phyloP scores from a whole-genome alignment of 208 protist species.

The Porcisia deanei region DNA sequence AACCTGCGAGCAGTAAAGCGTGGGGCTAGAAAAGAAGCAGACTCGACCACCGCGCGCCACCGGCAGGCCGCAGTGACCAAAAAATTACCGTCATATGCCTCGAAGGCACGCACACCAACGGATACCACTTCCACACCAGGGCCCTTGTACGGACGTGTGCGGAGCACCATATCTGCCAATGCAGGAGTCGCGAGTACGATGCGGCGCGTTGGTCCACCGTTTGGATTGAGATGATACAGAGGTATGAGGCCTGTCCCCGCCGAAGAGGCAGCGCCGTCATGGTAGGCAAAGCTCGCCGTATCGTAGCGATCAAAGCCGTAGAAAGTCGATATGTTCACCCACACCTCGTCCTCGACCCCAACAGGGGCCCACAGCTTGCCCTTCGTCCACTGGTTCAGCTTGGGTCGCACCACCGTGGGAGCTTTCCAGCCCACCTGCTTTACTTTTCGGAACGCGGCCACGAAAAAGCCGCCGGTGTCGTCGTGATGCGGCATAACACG shows the following conservation, averaged over 20 bases:
- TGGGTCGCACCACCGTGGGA: conserved; percentile 42
- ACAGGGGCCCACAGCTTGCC: conserved; percentile 85
- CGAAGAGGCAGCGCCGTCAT: conserved; percentile 2
- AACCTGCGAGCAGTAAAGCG: conserved; percentile 60
- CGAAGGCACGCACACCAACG: conserved; percentile 80
- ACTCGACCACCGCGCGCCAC: conserved; percentile 86
- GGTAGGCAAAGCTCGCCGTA: conserved; percentile 42
- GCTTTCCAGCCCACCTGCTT: conserved; percentile 42
- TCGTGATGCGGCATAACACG: conserved; percentile 87
- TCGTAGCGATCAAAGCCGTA: conserved; percentile 71
- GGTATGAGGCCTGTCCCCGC: conserved; percentile 50
- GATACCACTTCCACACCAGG: conserved; percentile 90
- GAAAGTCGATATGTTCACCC: conserved; percentile 74
- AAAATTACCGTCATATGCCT: conserved; percentile 83
- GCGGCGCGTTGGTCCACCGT: conserved; percentile 66
- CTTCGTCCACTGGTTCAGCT: conserved; percentile 91
- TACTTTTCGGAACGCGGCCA: conserved; percentile 86
- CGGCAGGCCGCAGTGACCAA: conserved; percentile 68
- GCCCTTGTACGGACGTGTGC: conserved; percentile 83
- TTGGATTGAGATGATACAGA: conserved; percentile 86
- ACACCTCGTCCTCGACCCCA: conserved; percentile 54
- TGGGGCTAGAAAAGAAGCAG: conserved; percentile 71
- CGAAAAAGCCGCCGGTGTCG: conserved; percentile 92
- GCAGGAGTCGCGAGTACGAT: conserved; percentile 84
- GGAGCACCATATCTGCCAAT: conserved; percentile 68